phyloP scores from a whole-genome alignment of 2,329 filamentous ascomycete species.

The Xylaria sp. region DNA sequence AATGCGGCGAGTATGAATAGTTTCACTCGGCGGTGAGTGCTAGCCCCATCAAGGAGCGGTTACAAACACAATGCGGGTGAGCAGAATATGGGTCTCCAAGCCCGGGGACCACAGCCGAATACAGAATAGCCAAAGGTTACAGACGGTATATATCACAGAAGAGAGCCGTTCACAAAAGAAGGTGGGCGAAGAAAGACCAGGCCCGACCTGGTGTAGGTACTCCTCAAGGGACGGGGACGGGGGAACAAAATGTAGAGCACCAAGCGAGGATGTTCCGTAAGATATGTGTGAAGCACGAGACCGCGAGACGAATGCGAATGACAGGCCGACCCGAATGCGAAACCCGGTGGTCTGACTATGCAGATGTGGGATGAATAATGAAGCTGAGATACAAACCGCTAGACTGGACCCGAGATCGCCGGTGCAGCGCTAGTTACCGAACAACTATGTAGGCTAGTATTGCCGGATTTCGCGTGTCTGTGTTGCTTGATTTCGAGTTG shows the following conservation, averaged over 20 bases:
- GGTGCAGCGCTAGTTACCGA: conserved; percentile 19
- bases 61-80: conserved; percentile 4
- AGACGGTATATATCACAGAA: conserved; percentile 16
- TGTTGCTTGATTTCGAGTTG: conserved; percentile 1
- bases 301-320: conserved; percentile 14
- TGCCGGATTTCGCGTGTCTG: background rate
- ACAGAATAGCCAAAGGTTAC: background rate
- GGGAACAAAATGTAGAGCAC: conserved; percentile 13
- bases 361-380: conserved; percentile 11
- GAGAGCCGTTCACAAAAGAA: conserved; percentile 1
- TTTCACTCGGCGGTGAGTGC: conserved; percentile 20
- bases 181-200: conserved; percentile 4
- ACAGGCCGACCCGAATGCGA: conserved; percentile 7
- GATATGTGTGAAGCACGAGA: conserved; percentile 14
- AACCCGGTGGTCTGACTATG: conserved; percentile 9
- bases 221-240: background rate
- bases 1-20: conserved; percentile 15
- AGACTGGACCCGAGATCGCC: conserved; percentile 23
- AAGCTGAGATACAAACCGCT: conserved; percentile 30
- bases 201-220: background rate
- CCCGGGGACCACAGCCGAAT: conserved; percentile 8
- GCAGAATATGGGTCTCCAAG: conserved; percentile 16
- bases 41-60: conserved; percentile 17
- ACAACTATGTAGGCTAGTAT: background rate
- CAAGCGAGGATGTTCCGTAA: conserved; percentile 17